Percentiles rank a stretch among this genome's conserved stretches.
Conservation (phyloP, 352 stramenopile genomes). For the Globisporangium lucens region DNA sequence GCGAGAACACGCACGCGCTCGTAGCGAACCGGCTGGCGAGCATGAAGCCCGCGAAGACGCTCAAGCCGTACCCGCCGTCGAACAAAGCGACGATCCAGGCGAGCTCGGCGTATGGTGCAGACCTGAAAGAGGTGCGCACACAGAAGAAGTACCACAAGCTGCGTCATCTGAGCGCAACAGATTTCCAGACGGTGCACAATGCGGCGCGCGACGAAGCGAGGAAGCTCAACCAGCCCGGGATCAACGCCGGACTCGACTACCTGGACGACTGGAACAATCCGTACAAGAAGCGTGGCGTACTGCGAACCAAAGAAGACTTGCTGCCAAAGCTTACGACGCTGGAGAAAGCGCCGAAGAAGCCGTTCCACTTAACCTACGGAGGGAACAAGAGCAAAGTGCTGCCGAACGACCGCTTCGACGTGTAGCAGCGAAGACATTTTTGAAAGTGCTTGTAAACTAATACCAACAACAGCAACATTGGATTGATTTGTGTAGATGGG, state of each 20-base stretch:
- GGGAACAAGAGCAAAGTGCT: slow-evolving; percentile 70
- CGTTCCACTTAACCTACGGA: slow-evolving; percentile 56
- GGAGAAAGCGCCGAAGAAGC: slow-evolving; percentile 35
- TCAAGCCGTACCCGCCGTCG: slow-evolving; percentile 49
- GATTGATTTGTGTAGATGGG: neutral
- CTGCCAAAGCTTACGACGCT: slow-evolving; percentile 46
- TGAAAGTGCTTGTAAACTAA: neutral
- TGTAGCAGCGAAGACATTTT: slow-evolving; percentile 23
- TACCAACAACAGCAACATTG: neutral
- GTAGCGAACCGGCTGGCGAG: slow-evolving; percentile 31
- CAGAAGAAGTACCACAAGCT: slow-evolving; percentile 70
- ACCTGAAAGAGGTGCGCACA: slow-evolving; percentile 40
- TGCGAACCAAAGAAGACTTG: slow-evolving; percentile 43
- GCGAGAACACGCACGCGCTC: slow-evolving; percentile 41
- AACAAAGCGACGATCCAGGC: slow-evolving; percentile 56
- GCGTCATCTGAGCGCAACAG: slow-evolving; percentile 30
- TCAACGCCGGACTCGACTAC: slow-evolving; percentile 59
- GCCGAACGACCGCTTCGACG: slow-evolving; percentile 62
- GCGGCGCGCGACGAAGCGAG: slow-evolving; percentile 32
- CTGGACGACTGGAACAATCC: slow-evolving; percentile 63
- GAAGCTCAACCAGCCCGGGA: slow-evolving; percentile 39
- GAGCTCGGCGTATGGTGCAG: slow-evolving; percentile 33
- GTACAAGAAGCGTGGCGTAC: slow-evolving; percentile 63
- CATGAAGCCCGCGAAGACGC: slow-evolving; percentile 31
- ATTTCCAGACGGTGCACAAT: slow-evolving; percentile 55